A percentile compares a stretch with the other conserved stretches of the same genome.
These are phyloP conservation scores for Spizellomyces punctatus DNA, from an alignment of 192 early-diverging fungal species.

Conservation along the genomic window DNA sequence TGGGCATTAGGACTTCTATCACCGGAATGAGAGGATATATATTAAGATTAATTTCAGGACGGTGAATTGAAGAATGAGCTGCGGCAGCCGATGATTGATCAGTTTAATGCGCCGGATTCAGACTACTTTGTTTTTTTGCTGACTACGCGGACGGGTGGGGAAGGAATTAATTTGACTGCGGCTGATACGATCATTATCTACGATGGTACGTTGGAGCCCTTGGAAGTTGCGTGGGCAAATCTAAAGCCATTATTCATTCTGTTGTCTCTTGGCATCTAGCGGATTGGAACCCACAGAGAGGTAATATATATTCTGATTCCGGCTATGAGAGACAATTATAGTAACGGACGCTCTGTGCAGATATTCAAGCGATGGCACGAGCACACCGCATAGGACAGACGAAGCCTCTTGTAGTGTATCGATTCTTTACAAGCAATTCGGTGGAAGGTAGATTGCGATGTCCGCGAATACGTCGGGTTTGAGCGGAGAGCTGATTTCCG, in stretches of 20 bases:
- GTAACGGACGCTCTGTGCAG: slow-evolving; percentile 15
- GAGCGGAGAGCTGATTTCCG: too few relatives aligned
- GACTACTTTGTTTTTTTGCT: slow-evolving; percentile 68
- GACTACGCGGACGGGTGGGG: slow-evolving; percentile 76
- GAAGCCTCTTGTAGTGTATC: slow-evolving; percentile 63
- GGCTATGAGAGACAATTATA: not conserved
- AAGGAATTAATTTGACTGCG: slow-evolving; percentile 71
- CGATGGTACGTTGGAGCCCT: slow-evolving; percentile 38
- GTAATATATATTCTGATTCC: too few relatives aligned
- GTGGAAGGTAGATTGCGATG: slow-evolving; percentile 38
- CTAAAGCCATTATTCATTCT: slow-evolving; percentile 6
- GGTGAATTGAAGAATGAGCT: slow-evolving; percentile 54
- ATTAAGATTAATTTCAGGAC: slow-evolving; percentile 42
- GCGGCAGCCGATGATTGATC: slow-evolving; percentile 62
- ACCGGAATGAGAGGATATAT: too few relatives aligned
- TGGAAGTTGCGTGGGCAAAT: too few relatives aligned
- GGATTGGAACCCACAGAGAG: slow-evolving; percentile 70
- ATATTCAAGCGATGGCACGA: slow-evolving; percentile 73
- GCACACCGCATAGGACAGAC: slow-evolving; percentile 78
- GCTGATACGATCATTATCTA: slow-evolving; percentile 79
- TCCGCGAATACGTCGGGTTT: too few relatives aligned
- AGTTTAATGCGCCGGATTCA: slow-evolving; percentile 65
- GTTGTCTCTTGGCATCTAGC: slow-evolving; percentile 14
- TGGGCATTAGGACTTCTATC: slow-evolving; percentile 15
- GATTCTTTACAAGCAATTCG: slow-evolving; percentile 63